These are phyloP conservation scores for Coniochaeta pulveracea DNA, from an alignment of 2,329 filamentous ascomycete species.

Conservation along the genomic window DNA sequence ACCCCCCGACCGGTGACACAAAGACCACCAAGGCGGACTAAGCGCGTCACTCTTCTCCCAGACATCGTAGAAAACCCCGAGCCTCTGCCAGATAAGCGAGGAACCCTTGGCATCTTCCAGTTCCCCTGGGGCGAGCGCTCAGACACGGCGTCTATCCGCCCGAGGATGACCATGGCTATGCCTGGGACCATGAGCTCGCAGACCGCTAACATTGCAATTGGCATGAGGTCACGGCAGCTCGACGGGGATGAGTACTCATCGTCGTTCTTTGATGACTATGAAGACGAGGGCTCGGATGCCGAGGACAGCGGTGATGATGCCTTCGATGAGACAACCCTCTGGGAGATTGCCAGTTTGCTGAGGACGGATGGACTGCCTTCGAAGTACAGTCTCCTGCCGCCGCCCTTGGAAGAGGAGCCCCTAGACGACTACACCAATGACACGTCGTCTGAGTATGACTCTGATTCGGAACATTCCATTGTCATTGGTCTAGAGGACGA, in stretches of 20 bases:
- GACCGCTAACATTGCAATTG: conserved; percentile 16
- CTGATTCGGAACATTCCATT: conserved; percentile 17
- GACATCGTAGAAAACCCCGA: conserved; percentile 53
- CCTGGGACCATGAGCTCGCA: conserved; percentile 37
- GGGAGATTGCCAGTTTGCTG: conserved; percentile 52
- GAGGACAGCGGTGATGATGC: conserved; percentile 33
- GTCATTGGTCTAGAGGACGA: conserved; percentile 20
- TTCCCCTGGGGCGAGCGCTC: conserved; percentile 56
- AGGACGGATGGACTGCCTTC: conserved; percentile 40
- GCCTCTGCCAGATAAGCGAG: conserved; percentile 44
- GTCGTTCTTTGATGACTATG: conserved; percentile 51
- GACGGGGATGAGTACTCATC: conserved; percentile 30
- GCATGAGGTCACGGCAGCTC: conserved; percentile 22
- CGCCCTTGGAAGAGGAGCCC: conserved; percentile 14
- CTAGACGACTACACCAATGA: conserved; percentile 22
- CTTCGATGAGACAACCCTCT: conserved; percentile 51
- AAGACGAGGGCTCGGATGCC: conserved; percentile 25
- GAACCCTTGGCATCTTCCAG: conserved; percentile 52
- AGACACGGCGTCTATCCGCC: conserved; percentile 33
- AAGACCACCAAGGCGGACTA: conserved; percentile 42
- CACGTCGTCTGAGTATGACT: conserved; percentile 17
- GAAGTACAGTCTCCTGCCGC: conserved; percentile 36
- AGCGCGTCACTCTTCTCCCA: conserved; percentile 46
- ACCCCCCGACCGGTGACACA: conserved; percentile 33
- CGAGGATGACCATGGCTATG: conserved; percentile 31